Base-by-base conservation (phyloP, 2,329 filamentous ascomycete species). In the Cladophialophora carrionii region DNA sequence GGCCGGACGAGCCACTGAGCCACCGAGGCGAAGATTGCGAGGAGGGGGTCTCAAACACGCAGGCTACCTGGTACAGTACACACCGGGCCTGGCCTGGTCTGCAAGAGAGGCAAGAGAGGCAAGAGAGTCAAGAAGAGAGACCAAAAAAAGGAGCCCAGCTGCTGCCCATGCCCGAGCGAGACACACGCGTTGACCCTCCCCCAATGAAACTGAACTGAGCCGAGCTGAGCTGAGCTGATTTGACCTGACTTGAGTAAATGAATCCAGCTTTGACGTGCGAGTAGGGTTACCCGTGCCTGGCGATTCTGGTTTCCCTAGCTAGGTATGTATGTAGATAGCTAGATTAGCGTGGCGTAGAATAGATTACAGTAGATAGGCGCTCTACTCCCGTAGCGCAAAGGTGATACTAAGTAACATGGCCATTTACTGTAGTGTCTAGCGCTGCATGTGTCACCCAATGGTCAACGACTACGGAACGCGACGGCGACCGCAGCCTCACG, bases 311-410 rank as follows among this genome's bases (percentile, higher is more conserved):
- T n/a, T n/a, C n/a, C n/a, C n/a, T n/a, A n/a, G n/a, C n/a, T n/a
- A n/a, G n/a, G n/a, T n/a, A n/a, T n/a, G n/a, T n/a, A 22, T 60
- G 46, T 58, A 58, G 46, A 60, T 24, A 58, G 46, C 52, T 24
- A 43, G 37, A 43, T 60, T 17, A 26, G 9, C 32, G 29, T 52
- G 52, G 57, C 24, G 29, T 52, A 60, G 57, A 37, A 29, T 60
- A 58, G 56, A 58, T 57, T 43, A 3, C 26, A n/a, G n/a, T 34
- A 43, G 37, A n/a, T 43, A 43, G 37, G 37, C 37, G 17, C 37
- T 43, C 37, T 12, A 43, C 37, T 14, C 37, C 17, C 37, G n/a
- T n/a, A 17, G 37, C 37, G 37, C 37, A 43, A 43, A 14, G n/a
- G n/a, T n/a, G n/a, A 6, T 29, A 29, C 3, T 29, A 29, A 29